A percentile compares a stretch with the other conserved stretches of the same genome.
These are phyloP conservation scores for Themeda triandra DNA, from an alignment of 176 grass and related monocot species.

Conservation along the genomic window DNA sequence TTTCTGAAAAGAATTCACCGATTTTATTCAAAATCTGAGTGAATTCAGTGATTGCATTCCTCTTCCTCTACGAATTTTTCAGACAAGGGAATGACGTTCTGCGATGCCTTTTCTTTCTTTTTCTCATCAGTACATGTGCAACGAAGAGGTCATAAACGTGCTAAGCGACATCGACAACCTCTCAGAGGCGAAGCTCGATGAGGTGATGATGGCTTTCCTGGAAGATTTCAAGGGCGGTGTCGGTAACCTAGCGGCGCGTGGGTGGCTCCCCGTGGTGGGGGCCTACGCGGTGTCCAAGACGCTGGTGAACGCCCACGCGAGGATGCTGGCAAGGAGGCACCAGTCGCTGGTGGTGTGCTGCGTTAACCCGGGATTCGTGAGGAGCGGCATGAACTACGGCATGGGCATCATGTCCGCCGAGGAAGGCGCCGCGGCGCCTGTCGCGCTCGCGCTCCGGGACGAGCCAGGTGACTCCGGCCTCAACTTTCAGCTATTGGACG, in stretches of 20 bases:
- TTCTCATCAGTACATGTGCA: slow-evolving; percentile 15
- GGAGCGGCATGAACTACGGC: slow-evolving; percentile 43
- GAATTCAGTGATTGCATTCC: background rate
- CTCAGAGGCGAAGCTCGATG: slow-evolving; percentile 19
- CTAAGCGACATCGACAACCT: slow-evolving; percentile 26
- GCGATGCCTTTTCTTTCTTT: background rate
- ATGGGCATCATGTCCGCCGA: slow-evolving; percentile 28
- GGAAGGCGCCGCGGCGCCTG: slow-evolving; percentile 39
- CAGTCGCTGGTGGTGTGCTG: slow-evolving; percentile 36
- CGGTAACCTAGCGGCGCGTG: slow-evolving; percentile 30
- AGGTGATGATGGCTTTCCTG: background rate
- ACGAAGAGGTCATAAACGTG: slow-evolving; percentile 2
- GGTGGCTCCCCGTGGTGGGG: slow-evolving; percentile 24
- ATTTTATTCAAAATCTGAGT: background rate
- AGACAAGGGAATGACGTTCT: background rate
- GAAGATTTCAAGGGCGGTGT: slow-evolving; percentile 28
- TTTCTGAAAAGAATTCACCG: too few species aligned
- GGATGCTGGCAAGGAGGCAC: slow-evolving; percentile 42
- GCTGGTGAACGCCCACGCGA: slow-evolving; percentile 43
- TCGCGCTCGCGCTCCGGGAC: slow-evolving; percentile 29
- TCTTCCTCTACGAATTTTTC: background rate
- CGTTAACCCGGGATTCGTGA: slow-evolving; percentile 46
- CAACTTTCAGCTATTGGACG: slow-evolving; percentile 11
- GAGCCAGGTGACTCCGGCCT: slow-evolving; percentile 7
- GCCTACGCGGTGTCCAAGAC: slow-evolving; percentile 53